Evolutionary conservation across 106 monocot genomes (phyloP), one percentile per base, ranked within the genome.

Genomic region (Cymbidium sinense): DNA sequence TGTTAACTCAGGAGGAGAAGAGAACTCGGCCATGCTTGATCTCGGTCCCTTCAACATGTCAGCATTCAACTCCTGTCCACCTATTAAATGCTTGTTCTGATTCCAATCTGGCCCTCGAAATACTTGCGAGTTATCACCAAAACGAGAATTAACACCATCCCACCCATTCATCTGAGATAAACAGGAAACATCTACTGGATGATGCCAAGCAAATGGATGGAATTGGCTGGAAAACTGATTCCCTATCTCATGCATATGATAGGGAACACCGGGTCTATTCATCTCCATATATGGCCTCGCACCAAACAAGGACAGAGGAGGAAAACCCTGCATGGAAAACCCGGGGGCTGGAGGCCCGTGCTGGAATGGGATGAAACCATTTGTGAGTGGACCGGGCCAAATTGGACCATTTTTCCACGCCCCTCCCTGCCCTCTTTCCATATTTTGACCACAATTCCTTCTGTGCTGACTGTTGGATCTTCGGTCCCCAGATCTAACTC

Each of bases 351-450:
- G 87, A 10, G 90, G 88, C 47, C 89, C 86, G 43, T 87, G 91
- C 33, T 87, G 95, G 69, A 91, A 77, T 19, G 89, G 94, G 20
- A 90, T 82, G 64, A 92, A 98, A 35, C 92, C 88, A 86, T 99
- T 94, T 70, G 74, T 74, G 70, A 81, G 77, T 7, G 90, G 89
- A 50, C 87, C 79, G 47, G 86, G 84, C 96, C 94, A 94, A 31
- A 67, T 80, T 17, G 82, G 81, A 12, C 82, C 70, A 71, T 76
- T 82, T 75, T 83, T 94, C 96, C 91, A 92, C 74, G 77, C 54
- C 82, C 84, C 82, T 36, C 86, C 85, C n/a, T 79, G 88, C 6
- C 77, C 86, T 81, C 85, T 86, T 71, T 76, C 86, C 9, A 81
- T 74, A 31, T 75, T 81, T 34, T 44, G 28, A 76, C 86, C 82